Percentiles rank a stretch among this genome's conserved stretches.
phyloP scores from a whole-genome alignment of 208 protist genomes.

The Crithidia fasciculata region DNA sequence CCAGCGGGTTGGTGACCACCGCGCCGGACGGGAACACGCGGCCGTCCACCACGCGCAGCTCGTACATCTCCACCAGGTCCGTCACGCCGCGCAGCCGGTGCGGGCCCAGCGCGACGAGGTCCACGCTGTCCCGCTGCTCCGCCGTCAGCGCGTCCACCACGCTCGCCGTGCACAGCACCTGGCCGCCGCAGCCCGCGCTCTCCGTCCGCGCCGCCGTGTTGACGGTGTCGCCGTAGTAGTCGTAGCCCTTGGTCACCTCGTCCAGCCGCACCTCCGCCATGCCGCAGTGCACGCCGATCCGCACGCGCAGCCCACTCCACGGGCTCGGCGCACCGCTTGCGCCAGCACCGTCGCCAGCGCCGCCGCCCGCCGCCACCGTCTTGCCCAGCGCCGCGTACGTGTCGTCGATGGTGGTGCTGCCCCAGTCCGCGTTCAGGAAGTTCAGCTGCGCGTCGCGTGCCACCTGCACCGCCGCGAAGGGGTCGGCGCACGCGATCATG shows the following conservation, averaged over 20 bases:
- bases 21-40: constrained; percentile 30
- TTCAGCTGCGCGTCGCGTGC: constrained; percentile 51
- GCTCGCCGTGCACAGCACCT: constrained; percentile 62
- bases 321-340: constrained; percentile 16
- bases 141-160: constrained; percentile 40
- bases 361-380: constrained; percentile 4
- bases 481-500: constrained; percentile 65
- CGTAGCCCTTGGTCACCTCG: constrained; percentile 71
- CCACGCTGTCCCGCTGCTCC: constrained; percentile 28
- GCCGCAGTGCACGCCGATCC: constrained; percentile 63
- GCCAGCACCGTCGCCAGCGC: background rate
- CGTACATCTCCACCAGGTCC: constrained; percentile 61
- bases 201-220: constrained; percentile 86
- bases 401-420: constrained; percentile 48
- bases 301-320: constrained; percentile 61
- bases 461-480: constrained; percentile 50
- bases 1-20: constrained; percentile 18
- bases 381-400: constrained; percentile 24
- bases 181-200: constrained; percentile 70
- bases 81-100: constrained; percentile 60
- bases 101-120: constrained; percentile 33
- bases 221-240: constrained; percentile 83
- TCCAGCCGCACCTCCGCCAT: constrained; percentile 55
- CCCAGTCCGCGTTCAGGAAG: constrained; percentile 51
- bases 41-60: constrained; percentile 53